phyloP scores from a whole-genome alignment of 352 stramenopile species.

The Phytopythium montanum region DNA sequence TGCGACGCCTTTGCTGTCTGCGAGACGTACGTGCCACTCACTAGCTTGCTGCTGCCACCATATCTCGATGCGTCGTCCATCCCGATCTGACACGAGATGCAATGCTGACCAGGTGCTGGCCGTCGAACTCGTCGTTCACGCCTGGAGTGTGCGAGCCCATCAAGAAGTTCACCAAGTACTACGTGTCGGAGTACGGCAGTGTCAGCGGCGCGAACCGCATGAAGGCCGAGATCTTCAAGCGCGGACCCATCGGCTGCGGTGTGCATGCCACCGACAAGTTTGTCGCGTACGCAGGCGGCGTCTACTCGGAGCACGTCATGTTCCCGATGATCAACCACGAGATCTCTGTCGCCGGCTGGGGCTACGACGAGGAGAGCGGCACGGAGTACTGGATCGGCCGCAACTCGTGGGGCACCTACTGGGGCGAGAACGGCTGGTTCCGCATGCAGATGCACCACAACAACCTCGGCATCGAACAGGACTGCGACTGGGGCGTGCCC shows the following conservation, averaged over 20 bases:
- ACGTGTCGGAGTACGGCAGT: constrained; percentile 87
- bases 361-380: constrained; percentile 78
- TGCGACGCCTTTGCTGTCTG: constrained; percentile 79
- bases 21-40: constrained; percentile 55
- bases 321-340: constrained; percentile 87
- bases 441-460: constrained; percentile 89
- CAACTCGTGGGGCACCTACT: constrained; percentile 92
- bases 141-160: constrained; percentile 80
- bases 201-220: constrained; percentile 85
- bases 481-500: constrained; percentile 88
- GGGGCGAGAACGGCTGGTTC: constrained; percentile 92
- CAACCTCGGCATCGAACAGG: constrained; percentile 87
- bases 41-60: no score
- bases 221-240: constrained; percentile 92
- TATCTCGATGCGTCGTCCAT: neutral
- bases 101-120: constrained; percentile 57
- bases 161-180: constrained; percentile 88
- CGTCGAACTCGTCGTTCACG: constrained; percentile 85
- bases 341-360: constrained; percentile 88
- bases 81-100: neutral
- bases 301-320: constrained; percentile 84
- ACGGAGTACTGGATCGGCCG: constrained; percentile 92
- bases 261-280: constrained; percentile 88
- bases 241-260: constrained; percentile 87
- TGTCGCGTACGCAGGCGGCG: constrained; percentile 66